Conservation (phyloP, 257 asterid genomes). For the Ballota nigra region DNA sequence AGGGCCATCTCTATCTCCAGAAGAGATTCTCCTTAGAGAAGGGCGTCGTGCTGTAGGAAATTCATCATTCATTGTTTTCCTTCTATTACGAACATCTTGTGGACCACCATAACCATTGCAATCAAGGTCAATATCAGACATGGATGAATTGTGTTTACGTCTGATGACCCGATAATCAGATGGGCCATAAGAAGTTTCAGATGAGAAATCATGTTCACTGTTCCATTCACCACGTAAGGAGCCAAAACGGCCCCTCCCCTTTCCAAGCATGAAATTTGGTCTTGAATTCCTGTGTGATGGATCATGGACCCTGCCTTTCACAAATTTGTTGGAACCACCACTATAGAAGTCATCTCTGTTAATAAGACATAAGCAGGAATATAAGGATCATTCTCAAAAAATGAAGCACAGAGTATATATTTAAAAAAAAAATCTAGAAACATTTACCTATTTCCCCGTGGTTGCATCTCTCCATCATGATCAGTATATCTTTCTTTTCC, state of each 20-base stretch:
- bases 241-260: conserved; percentile 69
- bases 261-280: conserved; percentile 55
- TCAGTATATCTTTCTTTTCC: conserved; percentile 69
- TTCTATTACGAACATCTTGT: conserved; percentile 44
- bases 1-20: conserved; percentile 56
- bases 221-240: conserved; percentile 57
- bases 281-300: conserved; percentile 57
- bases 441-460: conserved; percentile 66
- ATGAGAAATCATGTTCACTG: conserved; percentile 52
- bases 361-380: conserved; percentile 25
- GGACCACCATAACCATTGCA: conserved; percentile 42
- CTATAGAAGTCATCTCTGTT: conserved; percentile 59
- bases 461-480: conserved; percentile 49
- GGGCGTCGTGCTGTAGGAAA: conserved; percentile 43
- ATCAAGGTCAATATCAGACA: conserved; percentile 47
- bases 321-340: conserved; percentile 55
- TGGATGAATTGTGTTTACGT: conserved; percentile 48
- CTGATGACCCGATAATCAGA: conserved; percentile 55
- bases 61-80: conserved; percentile 53
- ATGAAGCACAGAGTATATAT: conserved; percentile 11
- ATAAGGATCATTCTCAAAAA: conserved; percentile 19
- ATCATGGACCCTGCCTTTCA: conserved; percentile 54
- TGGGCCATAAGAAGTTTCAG: conserved; percentile 44
- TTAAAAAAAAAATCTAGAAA: conserved; percentile 5
- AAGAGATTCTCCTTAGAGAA: conserved; percentile 54